Conservation (phyloP, 2,329 filamentous ascomycete genomes). For the Sphaerulina musiva region DNA sequence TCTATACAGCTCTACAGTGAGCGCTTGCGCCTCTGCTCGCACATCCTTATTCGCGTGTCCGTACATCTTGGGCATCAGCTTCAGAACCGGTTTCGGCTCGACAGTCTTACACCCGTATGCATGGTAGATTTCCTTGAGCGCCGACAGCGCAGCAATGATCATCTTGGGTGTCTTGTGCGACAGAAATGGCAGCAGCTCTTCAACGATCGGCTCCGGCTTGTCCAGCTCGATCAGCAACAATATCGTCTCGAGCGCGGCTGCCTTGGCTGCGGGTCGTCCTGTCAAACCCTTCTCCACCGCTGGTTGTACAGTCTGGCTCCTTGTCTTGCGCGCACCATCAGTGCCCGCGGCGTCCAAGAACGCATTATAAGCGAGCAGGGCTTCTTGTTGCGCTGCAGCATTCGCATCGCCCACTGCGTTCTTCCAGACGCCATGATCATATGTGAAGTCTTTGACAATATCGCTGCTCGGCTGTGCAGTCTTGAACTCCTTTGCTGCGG, state of each 20-base stretch:
- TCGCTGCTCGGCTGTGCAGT: constrained; percentile 76
- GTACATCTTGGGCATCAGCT: constrained; percentile 81
- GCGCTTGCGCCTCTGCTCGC: constrained; percentile 81
- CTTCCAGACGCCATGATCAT: constrained; percentile 84
- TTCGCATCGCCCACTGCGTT: constrained; percentile 89
- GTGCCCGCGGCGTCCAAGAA: constrained; percentile 87
- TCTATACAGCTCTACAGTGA: constrained; percentile 90
- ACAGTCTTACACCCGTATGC: constrained; percentile 92
- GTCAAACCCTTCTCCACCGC: constrained; percentile 92
- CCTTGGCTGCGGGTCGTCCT: constrained; percentile 80
- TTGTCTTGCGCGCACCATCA: constrained; percentile 62
- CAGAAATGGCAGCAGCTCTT: constrained; percentile 77
- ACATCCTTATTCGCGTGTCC: constrained; percentile 98
- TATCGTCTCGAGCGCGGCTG: constrained; percentile 76
- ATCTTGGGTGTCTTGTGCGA: constrained; percentile 89
- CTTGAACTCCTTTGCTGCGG: constrained; percentile 80
- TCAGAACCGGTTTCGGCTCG: constrained; percentile 87
- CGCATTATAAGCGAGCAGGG: constrained; percentile 75
- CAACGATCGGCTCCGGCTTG: constrained; percentile 73
- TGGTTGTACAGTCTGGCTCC: constrained; percentile 64
- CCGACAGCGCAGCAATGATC: constrained; percentile 66
- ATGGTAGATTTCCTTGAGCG: constrained; percentile 78
- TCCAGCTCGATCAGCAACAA: constrained; percentile 88
- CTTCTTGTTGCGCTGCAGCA: constrained; percentile 93
- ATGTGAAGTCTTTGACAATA: constrained; percentile 77